Evolutionary conservation across 2,329 filamentous ascomycete genomes (phyloP), one percentile per base, ranked within the genome.

Genomic region (Aspergillus uvarum): DNA sequence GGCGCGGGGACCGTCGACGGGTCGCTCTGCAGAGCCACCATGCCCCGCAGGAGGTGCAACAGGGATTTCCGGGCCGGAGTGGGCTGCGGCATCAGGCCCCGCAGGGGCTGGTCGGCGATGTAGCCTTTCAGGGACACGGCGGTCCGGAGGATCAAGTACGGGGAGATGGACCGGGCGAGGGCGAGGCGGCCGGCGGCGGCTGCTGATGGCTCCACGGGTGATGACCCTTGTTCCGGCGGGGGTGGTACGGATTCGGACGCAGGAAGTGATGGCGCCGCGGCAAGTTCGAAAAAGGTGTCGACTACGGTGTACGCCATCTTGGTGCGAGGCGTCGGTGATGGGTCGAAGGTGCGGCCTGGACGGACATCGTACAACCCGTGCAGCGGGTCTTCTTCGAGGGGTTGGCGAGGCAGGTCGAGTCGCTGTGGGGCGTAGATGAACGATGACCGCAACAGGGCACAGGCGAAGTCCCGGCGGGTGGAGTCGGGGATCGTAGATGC

Each of bases 11-110:
- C 89, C 0, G 90, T 89, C 4, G 84, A 83, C 0, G 87, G 84
- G 65, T 92, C 89, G 57, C 89, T 90, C 57, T 83, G 80, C 60
- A 98, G 78, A 19, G 82, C 80, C 1, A 90, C 84, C 35, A 96
- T 79, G 50, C 85, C 80, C 52, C 80, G 77, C 19, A 98, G 79
- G 24, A 93, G 82, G 69, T 90, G 89, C 4, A 90, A 72, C 11
- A 99, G 78, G 72, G 96, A 95, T 63, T 85, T 88, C 48, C 91
- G 85, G 70, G 96, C 91, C 8, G 87, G 88, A 5, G 91, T 81
- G 0, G 94, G 94, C 72, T 95, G 91, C 4, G 95, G 95, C 87
- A 96, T 95, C 53, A 88, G 85, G 0, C 95, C 93, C 14, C 95
- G 84, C 21, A 99, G 80, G 0, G 94, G 93, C 71, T 97, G 94